These are phyloP conservation scores for Syncephalastrum monosporum DNA, from an alignment of 371 early-diverging fungal species.

Conservation along the genomic window DNA sequence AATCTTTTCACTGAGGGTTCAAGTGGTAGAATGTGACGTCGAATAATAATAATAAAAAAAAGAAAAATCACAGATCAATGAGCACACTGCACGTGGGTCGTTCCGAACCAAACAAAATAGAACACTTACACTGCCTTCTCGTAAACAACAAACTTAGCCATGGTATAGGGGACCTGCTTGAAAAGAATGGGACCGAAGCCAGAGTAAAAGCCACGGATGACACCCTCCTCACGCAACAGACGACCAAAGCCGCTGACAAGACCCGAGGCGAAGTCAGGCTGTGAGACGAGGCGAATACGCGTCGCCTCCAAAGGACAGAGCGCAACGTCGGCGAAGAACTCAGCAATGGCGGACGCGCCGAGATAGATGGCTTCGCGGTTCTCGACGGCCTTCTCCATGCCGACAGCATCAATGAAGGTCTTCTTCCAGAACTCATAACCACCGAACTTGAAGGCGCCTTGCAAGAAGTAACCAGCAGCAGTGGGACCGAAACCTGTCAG, in stretches of 20 bases:
- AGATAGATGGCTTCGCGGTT: constrained; percentile 79
- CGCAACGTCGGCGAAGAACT: constrained; percentile 84
- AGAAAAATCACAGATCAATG: not conserved
- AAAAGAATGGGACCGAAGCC: constrained; percentile 79
- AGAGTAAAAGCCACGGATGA: constrained; percentile 66
- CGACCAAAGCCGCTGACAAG: constrained; percentile 54
- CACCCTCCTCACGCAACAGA: constrained; percentile 66
- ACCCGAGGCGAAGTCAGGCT: constrained; percentile 60
- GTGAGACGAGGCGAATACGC: constrained; percentile 46
- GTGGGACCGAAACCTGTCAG: constrained; percentile 83
- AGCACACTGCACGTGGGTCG: not conserved
- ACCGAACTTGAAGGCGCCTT: constrained; percentile 89
- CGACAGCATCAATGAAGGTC: constrained; percentile 61
- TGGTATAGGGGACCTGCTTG: constrained; percentile 93
- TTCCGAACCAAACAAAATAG: constrained; percentile 31
- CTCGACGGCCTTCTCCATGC: constrained; percentile 72
- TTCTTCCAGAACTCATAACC: constrained; percentile 85
- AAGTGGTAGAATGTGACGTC: too few relatives aligned
- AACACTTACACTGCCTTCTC: constrained; percentile 73
- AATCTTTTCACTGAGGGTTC: constrained; percentile 29
- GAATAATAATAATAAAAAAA: not conserved
- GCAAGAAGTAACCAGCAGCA: constrained; percentile 82
- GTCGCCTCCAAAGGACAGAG: constrained; percentile 86
- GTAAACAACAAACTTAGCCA: constrained; percentile 93
- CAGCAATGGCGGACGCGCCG: constrained; percentile 82